A percentile compares a stretch with the other conserved stretches of the same genome.
Evolutionary conservation across 441 rosid species (phyloP).

Genomic region (Macaranga tanarius): DNA sequence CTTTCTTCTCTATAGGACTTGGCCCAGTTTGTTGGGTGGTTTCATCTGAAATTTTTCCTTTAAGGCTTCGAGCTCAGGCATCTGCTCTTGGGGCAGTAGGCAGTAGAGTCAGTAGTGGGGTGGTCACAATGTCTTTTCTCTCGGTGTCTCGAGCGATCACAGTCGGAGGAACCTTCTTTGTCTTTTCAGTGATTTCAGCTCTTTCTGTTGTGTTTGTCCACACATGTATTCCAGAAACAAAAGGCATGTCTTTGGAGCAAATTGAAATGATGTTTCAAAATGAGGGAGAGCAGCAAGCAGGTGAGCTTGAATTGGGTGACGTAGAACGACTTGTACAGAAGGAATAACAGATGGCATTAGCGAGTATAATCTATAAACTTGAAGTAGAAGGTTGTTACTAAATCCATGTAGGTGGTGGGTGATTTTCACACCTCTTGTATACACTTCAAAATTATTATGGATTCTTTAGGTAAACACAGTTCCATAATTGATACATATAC

Average conservation of each 20-base stretch:
- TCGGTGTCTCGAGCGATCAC: conserved; percentile 61
- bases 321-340: conserved; percentile 64
- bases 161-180: conserved; percentile 68
- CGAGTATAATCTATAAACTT: conserved; percentile 2
- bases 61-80: conserved; percentile 80
- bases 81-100: conserved; percentile 84
- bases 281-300: conserved; percentile 36
- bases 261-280: conserved; percentile 64
- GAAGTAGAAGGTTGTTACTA: background rate
- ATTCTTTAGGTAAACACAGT: background rate
- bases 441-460: conserved; percentile 7
- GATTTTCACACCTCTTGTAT: conserved; percentile 8
- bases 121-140: conserved; percentile 84
- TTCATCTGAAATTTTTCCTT: conserved; percentile 82
- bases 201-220: conserved; percentile 66
- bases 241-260: conserved; percentile 89
- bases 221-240: conserved; percentile 67
- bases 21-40: conserved; percentile 90
- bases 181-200: conserved; percentile 59
- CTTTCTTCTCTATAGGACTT: conserved; percentile 83
- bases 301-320: conserved; percentile 67
- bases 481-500: background rate
- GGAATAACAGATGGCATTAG: conserved; percentile 14
- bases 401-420: background rate
- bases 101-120: conserved; percentile 76